Evolutionary conservation across 306 rosid species (phyloP), one percentile per base, ranked within the genome.

Genomic region (Dalbergia oliveri): DNA sequence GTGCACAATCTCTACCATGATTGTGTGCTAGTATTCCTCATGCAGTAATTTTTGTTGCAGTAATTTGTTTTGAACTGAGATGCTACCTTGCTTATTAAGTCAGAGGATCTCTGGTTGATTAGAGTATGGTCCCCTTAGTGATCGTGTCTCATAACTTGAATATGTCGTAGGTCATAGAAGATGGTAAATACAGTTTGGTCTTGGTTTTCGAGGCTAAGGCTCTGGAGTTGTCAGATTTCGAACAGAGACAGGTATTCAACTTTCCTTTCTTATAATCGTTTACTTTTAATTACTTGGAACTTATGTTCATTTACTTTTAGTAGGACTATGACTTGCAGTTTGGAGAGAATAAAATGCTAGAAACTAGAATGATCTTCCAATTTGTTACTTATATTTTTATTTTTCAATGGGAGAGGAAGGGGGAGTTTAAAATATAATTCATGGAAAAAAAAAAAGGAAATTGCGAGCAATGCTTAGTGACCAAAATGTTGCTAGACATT

Each of bases 121-220:
- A 74, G 62, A 70, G 6, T 37, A 39, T 49, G 58, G 35, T 49
- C 35, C 18, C 44, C 58, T 64, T 49, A 23, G 34, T 66, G 16
- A 70, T 57, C 13, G 23, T 79, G 45, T 66, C 37, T 82, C 43
- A 37, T 83, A 69, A 80, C 77, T 59, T 69, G 73, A 57, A 59
- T 19, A 5, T 79, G 41, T 86, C 51, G 60, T 85, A 95, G 99
- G 99, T 93, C 83, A 88, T 92, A 43, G 85, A 84, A 86, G 96
- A 89, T 79, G 92, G 96, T 66, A 90, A 90, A 84, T 95, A 95
- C 84, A 75, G 81, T 83, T 77, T 95, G 87, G 93, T 84, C 80
- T 87, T 95, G 82, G 92, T 82, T 76, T 93, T 95, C 54, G 91
- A 90, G 89, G 98, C 98, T 37, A 95, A 86, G 84, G 90, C 94